Base-by-base conservation (phyloP, 2,329 filamentous ascomycete species). In the Lachnellula cervina region DNA sequence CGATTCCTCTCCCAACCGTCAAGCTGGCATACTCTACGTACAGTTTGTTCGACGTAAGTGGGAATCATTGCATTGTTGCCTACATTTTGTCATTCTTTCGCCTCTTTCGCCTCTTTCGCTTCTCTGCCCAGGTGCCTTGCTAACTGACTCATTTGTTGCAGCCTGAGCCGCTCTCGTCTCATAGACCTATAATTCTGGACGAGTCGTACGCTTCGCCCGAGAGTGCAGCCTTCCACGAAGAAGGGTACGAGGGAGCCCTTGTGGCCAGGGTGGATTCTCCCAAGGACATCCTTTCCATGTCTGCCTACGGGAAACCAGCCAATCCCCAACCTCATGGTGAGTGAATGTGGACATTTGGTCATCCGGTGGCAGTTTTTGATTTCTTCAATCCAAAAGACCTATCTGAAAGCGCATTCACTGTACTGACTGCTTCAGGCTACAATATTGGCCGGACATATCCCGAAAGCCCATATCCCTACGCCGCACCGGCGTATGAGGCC, bases 281-380 rank as follows among this genome's bases (percentile, higher is more conserved):
- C 44, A 65, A 60, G 57, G 63, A 64, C 47, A 54, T 62, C 35
- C 76, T 89, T 75, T 84, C 87, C 74, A 92, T 92, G 88, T 87
- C 89, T 73, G 86, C 86, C 74, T 92, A 90, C 79, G 79, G 80
- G 69, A 96, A 95, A 75, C 75, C 83, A 57, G 84, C 88, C 72
- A 79, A 85, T 74, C 80, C 87, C 72, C 87, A 87, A 72, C 82
- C 92, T 77, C 88, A 93, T 75, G 88, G 91, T 95, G 78, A 77
- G 90, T 86, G 57, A 42, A 44, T 19, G n/a, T 44, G 19, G 11
- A 13, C 37, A 40, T 40, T 40, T 40, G 37, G 16, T 17, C 37
- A 40, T 16, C 37, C 16, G 11, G 28, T 32, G 9, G 9, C 28
- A 32, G 9, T 32, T 11, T 4, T 32, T 32, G 28, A 32, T 32